A percentile compares a stretch with the other conserved stretches of the same genome.
These are phyloP conservation scores for Pseudoscleropodium purum DNA, from an alignment of 225 moss, liverwort and hornwort species.

Conservation along the genomic window DNA sequence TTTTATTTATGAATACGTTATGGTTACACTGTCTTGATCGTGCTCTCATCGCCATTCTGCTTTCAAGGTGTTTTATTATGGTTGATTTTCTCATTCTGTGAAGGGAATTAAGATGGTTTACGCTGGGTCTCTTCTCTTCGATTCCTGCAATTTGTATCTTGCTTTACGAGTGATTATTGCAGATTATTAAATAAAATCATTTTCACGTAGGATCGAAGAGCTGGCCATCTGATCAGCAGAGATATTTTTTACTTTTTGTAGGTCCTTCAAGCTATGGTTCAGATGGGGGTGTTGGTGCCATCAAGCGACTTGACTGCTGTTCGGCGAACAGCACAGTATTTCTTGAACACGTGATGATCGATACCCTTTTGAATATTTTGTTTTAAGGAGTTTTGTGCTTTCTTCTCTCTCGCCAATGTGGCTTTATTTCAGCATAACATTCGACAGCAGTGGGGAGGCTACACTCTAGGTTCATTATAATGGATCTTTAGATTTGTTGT, in stretches of 20 bases:
- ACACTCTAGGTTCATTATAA: neutral
- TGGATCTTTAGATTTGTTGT: neutral
- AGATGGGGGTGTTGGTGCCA: slow-evolving; percentile 98
- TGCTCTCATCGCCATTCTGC: neutral
- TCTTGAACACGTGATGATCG: slow-evolving; percentile 63
- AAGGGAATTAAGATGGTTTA: neutral
- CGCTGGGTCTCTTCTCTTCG: neutral
- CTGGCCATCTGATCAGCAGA: neutral
- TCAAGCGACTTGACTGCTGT: slow-evolving; percentile 93
- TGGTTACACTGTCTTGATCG: neutral
- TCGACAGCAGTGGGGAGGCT: neutral
- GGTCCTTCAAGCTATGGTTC: slow-evolving; percentile 98
- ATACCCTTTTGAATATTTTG: neutral
- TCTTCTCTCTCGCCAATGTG: neutral
- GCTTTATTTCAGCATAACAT: neutral
- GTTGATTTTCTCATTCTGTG: neutral
- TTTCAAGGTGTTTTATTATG: neutral
- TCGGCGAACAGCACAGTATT: slow-evolving; percentile 88
- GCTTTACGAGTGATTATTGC: neutral
- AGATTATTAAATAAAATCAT: neutral
- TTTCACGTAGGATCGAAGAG: neutral
- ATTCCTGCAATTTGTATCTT: neutral
- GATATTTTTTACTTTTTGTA: slow-evolving; percentile 3
- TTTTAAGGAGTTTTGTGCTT: neutral
- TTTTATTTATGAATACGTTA: neutral